A percentile compares a stretch with the other conserved stretches of the same genome.
These are phyloP conservation scores for Phytophthora hybrid DNA, from an alignment of 352 stramenopile genomes.

Conservation along the genomic window DNA sequence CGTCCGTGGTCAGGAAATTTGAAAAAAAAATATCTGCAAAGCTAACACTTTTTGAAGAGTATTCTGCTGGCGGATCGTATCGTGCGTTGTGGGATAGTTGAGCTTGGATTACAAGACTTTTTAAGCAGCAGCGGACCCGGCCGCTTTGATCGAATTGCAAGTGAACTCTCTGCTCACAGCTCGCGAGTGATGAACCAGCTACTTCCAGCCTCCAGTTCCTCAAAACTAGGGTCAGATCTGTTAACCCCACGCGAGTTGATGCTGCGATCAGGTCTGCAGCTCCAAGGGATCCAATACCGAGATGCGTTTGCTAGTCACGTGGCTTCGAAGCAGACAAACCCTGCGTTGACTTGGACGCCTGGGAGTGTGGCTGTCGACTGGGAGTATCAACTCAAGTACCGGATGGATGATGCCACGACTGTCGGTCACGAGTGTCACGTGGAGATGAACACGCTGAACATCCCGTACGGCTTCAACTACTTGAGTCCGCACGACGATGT, in stretches of 20 bases:
- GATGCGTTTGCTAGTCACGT: slow-evolving; percentile 48
- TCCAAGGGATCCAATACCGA: slow-evolving; percentile 68
- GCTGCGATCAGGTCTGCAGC: slow-evolving; percentile 38
- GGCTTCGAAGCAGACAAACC: slow-evolving; percentile 8
- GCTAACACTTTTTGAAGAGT: slow-evolving; percentile 24
- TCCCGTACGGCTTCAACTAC: slow-evolving; percentile 80
- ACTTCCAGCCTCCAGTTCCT: neutral
- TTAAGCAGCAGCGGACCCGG: neutral
- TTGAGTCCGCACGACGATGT: slow-evolving; percentile 33
- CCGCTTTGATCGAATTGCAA: slow-evolving; percentile 7
- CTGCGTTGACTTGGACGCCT: neutral
- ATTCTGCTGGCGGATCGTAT: slow-evolving; percentile 64
- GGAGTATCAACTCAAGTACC: slow-evolving; percentile 68
- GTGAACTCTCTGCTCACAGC: slow-evolving; percentile 20
- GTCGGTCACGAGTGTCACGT: slow-evolving; percentile 74
- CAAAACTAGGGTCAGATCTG: neutral
- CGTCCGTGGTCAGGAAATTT: slow-evolving; percentile 7
- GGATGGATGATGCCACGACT: slow-evolving; percentile 63
- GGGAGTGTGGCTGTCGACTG: slow-evolving; percentile 43
- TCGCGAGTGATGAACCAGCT: slow-evolving; percentile 3
- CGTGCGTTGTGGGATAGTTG: slow-evolving; percentile 51
- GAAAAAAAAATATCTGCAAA: neutral
- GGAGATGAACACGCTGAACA: slow-evolving; percentile 53
- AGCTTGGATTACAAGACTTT: slow-evolving; percentile 22
- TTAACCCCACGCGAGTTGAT: slow-evolving; percentile 25